These are phyloP conservation scores for Nemania abortiva DNA, from an alignment of 2,329 filamentous ascomycete genomes.

Conservation along the genomic window DNA sequence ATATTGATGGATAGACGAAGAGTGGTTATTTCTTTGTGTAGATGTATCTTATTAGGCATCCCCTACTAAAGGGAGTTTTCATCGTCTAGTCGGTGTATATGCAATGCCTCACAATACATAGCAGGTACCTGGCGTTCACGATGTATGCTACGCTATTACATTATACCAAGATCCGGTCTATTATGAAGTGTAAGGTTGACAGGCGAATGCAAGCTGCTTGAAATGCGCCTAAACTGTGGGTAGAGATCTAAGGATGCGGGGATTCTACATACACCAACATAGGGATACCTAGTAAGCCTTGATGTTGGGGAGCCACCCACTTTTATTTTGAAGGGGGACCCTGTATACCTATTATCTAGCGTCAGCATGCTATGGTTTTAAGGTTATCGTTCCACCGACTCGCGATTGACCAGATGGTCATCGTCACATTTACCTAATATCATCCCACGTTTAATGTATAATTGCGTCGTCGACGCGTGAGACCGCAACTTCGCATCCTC, in stretches of 20 bases:
- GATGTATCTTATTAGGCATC: conserved; percentile 3
- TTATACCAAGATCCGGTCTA: not conserved
- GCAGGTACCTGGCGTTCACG: not conserved
- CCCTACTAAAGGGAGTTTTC: not conserved
- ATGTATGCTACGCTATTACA: not conserved
- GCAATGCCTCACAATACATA: conserved; percentile 19
- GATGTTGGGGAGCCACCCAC: not conserved
- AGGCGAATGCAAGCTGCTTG: no score
- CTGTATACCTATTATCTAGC: no score
- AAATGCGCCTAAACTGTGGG: no score
- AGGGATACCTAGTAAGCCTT: no score
- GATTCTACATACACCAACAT: no score
- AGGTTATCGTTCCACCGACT: conserved; percentile 25
- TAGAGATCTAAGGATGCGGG: no score
- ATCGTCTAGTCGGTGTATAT: conserved; percentile 22
- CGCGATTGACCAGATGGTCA: conserved; percentile 18
- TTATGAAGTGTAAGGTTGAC: no score
- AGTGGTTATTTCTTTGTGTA: conserved; percentile 28
- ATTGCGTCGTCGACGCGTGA: not conserved
- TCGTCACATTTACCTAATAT: conserved; percentile 39
- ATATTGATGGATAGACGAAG: conserved; percentile 16
- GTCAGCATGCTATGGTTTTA: not conserved
- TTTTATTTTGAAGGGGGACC: not conserved
- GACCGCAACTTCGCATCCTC: not conserved
- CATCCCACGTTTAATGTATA: not conserved